Evolutionary conservation across 352 stramenopile species (phyloP), one percentile per base, ranked within the genome.

Genomic region (Phytophthora crassamura): DNA sequence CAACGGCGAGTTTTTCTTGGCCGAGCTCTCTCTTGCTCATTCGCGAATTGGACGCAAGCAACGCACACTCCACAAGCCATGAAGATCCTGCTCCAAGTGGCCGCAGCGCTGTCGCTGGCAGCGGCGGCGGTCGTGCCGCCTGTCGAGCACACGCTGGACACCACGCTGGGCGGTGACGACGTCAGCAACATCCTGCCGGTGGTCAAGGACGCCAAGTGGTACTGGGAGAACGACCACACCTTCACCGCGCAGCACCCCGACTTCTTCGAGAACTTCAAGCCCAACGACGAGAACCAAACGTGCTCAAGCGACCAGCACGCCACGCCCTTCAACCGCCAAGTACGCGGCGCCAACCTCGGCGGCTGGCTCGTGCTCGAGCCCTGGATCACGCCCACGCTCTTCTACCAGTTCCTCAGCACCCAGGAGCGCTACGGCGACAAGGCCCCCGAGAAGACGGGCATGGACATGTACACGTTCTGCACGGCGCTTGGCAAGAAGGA

Each of bases 321-420:
- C 22, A 90, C 77, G 34, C 84, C 81, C 10, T 96, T 89, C 67
- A 95, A 92, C 72, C 74, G 58, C 39, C 84, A 96, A 59, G 73
- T 98, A 46, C 90, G 93, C 41, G 94, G 94, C 14, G 93, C 93
- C 33, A 98, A 98, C 67, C 80, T 99, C 9, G 96, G 94, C 32
- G 94, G 95, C 16, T 98, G 91, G 91, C 87, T 99, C 72, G 96
- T 99, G 18, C 79, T 99, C 22, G 96, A 99, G 74, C 94, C 93
- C 11, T 99, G 94, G 94, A 96, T 99, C 67, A 98, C 94, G 11
- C 96, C 96, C 25, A 90, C 78, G 52, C 70, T 99, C 30, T 99
- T 98, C 75, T 98, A 98, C 75, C 95, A 99, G 67, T 98, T 98
- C 76, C 59, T 98, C 12, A 83, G 86, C 40, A 91, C 80, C 5